These are phyloP conservation scores for Globisporangium cylindrosporum DNA, from an alignment of 352 stramenopile species.

Conservation along the genomic window DNA sequence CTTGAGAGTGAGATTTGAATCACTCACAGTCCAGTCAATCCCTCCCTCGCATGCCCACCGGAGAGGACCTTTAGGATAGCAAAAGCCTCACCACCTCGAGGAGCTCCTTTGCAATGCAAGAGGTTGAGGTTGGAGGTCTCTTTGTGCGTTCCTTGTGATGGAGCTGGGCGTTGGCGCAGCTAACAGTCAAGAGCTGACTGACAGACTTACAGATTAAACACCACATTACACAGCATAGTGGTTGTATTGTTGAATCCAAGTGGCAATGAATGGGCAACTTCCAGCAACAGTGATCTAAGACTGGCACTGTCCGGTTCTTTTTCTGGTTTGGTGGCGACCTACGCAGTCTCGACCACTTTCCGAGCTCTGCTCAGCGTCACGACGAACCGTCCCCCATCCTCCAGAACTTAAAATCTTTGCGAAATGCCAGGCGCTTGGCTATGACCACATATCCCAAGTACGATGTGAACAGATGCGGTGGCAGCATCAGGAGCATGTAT, in stretches of 20 bases:
- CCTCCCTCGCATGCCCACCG: background rate
- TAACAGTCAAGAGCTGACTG: no score
- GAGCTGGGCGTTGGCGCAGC: no score
- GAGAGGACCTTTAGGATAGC: background rate
- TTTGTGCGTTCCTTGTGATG: background rate
- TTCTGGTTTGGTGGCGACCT: background rate
- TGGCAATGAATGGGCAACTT: background rate
- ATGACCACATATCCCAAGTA: slow-evolving; percentile 4
- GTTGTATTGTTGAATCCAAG: no score
- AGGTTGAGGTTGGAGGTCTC: background rate
- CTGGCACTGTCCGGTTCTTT: no score
- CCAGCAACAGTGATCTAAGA: no score
- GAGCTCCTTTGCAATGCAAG: background rate
- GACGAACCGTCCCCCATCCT: background rate
- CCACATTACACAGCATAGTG: no score
- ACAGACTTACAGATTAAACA: no score
- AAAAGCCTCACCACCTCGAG: background rate
- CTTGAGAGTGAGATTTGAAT: background rate
- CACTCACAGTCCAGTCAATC: background rate
- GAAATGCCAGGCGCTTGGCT: background rate
- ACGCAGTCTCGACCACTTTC: background rate
- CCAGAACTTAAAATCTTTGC: background rate
- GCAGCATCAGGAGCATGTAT: background rate
- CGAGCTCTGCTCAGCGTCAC: background rate
- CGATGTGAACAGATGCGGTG: slow-evolving; percentile 3